Conservation (phyloP, 257 asterid species). For the Hygrophila difformis region DNA sequence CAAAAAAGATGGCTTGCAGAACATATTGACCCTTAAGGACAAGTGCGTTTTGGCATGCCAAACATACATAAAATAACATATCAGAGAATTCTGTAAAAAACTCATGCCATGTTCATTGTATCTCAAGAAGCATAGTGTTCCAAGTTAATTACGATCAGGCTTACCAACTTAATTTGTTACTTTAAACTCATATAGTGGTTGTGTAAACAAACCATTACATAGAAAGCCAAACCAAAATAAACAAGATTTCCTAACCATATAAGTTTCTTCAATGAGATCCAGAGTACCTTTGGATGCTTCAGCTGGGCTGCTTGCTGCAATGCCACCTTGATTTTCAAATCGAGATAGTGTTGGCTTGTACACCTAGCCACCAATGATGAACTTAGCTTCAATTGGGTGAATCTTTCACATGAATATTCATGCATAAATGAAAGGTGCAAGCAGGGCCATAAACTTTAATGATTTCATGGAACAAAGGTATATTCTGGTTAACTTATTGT, state of each 20-base stretch:
- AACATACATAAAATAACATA: not conserved
- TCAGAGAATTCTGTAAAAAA: constrained; percentile 12
- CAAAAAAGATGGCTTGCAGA: not conserved
- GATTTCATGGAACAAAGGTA: constrained; percentile 9
- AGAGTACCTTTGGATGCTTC: constrained; percentile 77
- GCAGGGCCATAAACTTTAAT: not conserved
- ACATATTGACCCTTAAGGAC: constrained; percentile 2
- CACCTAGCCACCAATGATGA: constrained; percentile 39
- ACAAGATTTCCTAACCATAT: too few relatives aligned
- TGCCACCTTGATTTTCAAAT: constrained; percentile 81
- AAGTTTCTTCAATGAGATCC: constrained; percentile 15
- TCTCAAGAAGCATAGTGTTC: not conserved
- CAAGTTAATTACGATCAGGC: not conserved
- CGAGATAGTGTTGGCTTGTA: constrained; percentile 76
- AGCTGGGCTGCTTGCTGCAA: constrained; percentile 71
- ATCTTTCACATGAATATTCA: not conserved
- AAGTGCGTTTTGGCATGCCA: constrained; percentile 11
- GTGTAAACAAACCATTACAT: constrained; percentile 6
- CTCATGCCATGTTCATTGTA: constrained; percentile 5
- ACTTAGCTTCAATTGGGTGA: constrained; percentile 10
- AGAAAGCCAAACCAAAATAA: too few relatives aligned
- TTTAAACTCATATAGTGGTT: not conserved
- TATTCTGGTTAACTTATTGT: too few relatives aligned
- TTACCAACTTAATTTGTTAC: constrained; percentile 8
- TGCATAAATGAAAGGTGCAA: not conserved